Evolutionary conservation across 1,139 yeast species (phyloP).

Genomic region (Meyerozyma elateridarum): DNA sequence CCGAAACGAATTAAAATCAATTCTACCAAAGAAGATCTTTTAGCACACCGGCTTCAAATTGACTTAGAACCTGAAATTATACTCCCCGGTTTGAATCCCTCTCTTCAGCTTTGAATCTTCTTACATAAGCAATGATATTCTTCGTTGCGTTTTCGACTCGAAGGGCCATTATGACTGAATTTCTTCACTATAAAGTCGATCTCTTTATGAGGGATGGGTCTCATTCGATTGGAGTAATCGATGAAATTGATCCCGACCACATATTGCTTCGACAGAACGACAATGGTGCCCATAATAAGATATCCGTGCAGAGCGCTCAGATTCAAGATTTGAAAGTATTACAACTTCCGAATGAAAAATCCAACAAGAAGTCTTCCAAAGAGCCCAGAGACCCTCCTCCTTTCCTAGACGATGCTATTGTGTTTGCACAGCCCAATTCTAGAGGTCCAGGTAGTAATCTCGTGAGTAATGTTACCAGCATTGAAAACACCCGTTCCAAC

Average conservation of each 20-base stretch:
- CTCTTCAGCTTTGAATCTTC: background rate
- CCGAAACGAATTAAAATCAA: too few species aligned
- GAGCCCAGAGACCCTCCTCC: constrained; percentile 14
- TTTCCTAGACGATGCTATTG: constrained; percentile 29
- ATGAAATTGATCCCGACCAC: constrained; percentile 36
- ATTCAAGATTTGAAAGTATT: constrained; percentile 48
- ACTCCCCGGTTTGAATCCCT: too few species aligned
- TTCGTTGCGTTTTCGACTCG: background rate
- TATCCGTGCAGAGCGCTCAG: constrained; percentile 25
- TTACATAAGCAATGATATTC: background rate
- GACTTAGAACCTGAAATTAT: too few species aligned
- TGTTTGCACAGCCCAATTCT: constrained; percentile 18
- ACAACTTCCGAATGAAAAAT: constrained; percentile 39
- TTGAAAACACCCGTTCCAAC: constrained; percentile 9
- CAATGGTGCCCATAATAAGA: constrained; percentile 15
- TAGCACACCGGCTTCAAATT: too few species aligned
- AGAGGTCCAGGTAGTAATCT: constrained; percentile 4
- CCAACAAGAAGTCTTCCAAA: constrained; percentile 15
- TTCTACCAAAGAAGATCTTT: too few species aligned
- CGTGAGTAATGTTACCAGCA: constrained; percentile 6
- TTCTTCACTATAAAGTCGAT: constrained; percentile 52
- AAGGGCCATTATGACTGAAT: constrained; percentile 28
- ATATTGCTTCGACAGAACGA: constrained; percentile 24
- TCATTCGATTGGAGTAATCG: constrained; percentile 42
- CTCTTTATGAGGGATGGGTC: constrained; percentile 44